These are phyloP conservation scores for Scheffersomyces lignosus DNA, from an alignment of 805 yeast species.

Conservation along the genomic window DNA sequence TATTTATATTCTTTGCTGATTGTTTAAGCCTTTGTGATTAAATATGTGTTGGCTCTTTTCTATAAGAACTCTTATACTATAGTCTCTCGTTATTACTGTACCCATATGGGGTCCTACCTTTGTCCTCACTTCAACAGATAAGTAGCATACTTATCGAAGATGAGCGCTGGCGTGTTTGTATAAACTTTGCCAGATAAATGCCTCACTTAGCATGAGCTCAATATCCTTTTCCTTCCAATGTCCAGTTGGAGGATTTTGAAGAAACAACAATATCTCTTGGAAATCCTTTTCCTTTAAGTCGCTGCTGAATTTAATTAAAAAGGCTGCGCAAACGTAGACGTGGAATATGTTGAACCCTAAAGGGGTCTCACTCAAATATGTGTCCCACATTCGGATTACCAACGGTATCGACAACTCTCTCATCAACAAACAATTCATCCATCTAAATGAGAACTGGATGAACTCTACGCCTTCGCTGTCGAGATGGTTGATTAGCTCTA, in stretches of 20 bases:
- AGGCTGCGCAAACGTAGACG: conserved; percentile 97
- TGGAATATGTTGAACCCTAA: conserved; percentile 89
- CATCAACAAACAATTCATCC: conserved; percentile 99
- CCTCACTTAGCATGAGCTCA: conserved; percentile 90
- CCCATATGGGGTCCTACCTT: no score
- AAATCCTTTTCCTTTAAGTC: conserved; percentile 83
- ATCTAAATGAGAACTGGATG: conserved; percentile 91
- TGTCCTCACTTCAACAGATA: no score
- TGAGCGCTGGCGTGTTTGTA: conserved; percentile 91
- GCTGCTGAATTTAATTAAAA: conserved; percentile 82
- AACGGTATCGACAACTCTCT: conserved; percentile 79
- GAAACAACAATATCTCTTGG: conserved; percentile 88
- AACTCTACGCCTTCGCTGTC: conserved; percentile 85
- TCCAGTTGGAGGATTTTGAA: conserved; percentile 87
- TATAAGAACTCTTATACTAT: no score
- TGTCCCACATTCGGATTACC: conserved; percentile 96
- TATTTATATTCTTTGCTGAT: no score
- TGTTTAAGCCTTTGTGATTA: no score
- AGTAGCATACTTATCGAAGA: no score
- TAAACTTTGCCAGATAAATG: conserved; percentile 93
- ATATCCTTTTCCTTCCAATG: conserved; percentile 87
- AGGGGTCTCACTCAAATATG: conserved; percentile 75
- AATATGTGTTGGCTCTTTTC: no score
- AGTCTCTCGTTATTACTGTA: no score
- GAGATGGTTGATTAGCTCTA: conserved; percentile 70